Conservation (phyloP, 148 eudicot species). For the Rheum nobile region DNA sequence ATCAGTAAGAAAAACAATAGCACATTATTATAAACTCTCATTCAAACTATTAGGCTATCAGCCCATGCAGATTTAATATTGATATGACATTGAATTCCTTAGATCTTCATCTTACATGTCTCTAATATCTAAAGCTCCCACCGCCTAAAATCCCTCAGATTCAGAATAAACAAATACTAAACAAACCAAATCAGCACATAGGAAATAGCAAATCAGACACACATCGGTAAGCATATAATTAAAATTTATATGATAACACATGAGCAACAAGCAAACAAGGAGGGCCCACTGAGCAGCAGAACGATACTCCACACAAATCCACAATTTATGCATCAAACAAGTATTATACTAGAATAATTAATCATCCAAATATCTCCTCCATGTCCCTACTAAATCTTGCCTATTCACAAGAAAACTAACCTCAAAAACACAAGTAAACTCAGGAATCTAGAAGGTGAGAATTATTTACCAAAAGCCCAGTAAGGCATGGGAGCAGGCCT, state of each 20-base stretch:
- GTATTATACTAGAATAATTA: neutral
- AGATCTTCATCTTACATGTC: neutral
- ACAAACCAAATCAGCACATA: neutral
- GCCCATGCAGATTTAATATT: neutral
- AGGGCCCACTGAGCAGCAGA: neutral
- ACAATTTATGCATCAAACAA: neutral
- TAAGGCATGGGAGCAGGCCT: conserved; percentile 98
- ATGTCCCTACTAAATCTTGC: neutral
- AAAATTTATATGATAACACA: neutral
- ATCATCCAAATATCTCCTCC: neutral
- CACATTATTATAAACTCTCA: neutral
- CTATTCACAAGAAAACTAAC: neutral
- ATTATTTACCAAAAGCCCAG: conserved; percentile 69
- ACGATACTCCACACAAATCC: neutral
- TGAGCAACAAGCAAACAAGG: neutral
- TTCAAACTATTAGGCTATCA: no score
- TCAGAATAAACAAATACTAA: neutral
- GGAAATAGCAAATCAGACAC: neutral
- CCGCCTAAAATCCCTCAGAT: neutral
- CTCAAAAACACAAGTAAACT: neutral
- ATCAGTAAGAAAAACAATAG: neutral
- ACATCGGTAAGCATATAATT: neutral
- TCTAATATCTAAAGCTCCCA: neutral
- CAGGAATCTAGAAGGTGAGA: neutral
- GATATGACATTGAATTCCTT: neutral